These are phyloP conservation scores for Cyberlindnera maritima DNA, from an alignment of 805 yeast species.

Conservation along the genomic window DNA sequence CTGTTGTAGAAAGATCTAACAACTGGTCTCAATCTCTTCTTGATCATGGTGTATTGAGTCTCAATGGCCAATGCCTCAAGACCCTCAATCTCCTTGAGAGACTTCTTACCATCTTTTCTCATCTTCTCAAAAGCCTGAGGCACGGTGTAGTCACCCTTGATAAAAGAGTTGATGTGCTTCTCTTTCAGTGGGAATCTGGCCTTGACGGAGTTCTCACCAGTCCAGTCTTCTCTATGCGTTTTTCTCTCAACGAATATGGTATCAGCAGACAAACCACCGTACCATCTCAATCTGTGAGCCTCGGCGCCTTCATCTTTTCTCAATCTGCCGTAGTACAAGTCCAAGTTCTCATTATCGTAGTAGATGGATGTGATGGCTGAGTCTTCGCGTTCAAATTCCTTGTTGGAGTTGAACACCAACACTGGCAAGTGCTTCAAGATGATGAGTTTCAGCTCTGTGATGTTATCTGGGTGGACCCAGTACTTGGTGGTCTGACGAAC, in stretches of 20 bases:
- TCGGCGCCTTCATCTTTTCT: slow-evolving; percentile 98
- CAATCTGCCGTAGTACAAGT: slow-evolving; percentile 89
- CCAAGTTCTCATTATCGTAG: slow-evolving; percentile 86
- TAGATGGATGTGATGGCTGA: slow-evolving; percentile 96
- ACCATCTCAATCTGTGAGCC: slow-evolving; percentile 97
- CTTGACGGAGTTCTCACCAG: slow-evolving; percentile 98
- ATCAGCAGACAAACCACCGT: slow-evolving; percentile 94
- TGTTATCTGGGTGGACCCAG: slow-evolving; percentile 99
- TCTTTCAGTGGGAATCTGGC: slow-evolving; percentile 94
- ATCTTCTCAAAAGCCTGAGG: slow-evolving; percentile 88
- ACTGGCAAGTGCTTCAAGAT: slow-evolving; percentile 95
- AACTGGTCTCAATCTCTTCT: slow-evolving; percentile 86
- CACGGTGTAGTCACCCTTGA: slow-evolving; percentile 83
- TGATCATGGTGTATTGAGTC: slow-evolving; percentile 85
- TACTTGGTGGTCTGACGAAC: slow-evolving; percentile 98
- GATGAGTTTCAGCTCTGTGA: slow-evolving; percentile 91
- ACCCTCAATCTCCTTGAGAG: slow-evolving; percentile 82
- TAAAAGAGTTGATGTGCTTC: slow-evolving; percentile 79
- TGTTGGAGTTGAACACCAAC: slow-evolving; percentile 91
- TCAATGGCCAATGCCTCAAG: slow-evolving; percentile 91
- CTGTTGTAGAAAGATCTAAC: slow-evolving; percentile 95
- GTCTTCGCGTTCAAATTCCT: slow-evolving; percentile 93
- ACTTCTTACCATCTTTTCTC: slow-evolving; percentile 89
- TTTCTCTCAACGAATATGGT: slow-evolving; percentile 94
- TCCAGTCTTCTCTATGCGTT: slow-evolving; percentile 99